Conservation (phyloP, 495 filamentous ascomycete genomes). For the Astrocystis sublimbata region DNA sequence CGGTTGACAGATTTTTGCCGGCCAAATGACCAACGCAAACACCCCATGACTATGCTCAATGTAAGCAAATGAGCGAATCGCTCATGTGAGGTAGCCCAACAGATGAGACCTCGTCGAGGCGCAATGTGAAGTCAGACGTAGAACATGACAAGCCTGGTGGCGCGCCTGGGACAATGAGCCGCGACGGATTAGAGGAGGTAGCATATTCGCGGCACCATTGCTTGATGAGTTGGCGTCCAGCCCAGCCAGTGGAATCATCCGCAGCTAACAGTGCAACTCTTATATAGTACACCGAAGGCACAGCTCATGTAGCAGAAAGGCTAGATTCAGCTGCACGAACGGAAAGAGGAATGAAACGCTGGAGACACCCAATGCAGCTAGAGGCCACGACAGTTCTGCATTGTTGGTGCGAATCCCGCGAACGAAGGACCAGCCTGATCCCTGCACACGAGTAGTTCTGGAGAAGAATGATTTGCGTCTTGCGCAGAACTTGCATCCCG, state of each 20-base stretch:
- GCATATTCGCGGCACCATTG: background rate
- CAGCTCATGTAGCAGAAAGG: background rate
- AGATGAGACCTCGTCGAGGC: background rate
- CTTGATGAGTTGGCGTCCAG: constrained; percentile 3
- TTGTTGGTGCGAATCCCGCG: background rate
- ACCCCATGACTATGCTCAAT: background rate
- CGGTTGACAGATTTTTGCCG: background rate
- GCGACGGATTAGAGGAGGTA: constrained; percentile 6
- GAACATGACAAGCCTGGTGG: constrained; percentile 1
- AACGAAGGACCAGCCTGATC: background rate
- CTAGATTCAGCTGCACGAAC: background rate
- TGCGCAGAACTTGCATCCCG: too few species aligned
- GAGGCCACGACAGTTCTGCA: background rate
- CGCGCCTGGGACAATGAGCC: background rate
- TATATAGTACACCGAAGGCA: background rate
- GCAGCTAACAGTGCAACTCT: constrained; percentile 8
- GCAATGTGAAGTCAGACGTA: background rate
- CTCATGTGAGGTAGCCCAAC: background rate
- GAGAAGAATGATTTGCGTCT: too few species aligned
- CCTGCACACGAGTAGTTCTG: background rate
- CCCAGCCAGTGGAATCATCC: constrained; percentile 2
- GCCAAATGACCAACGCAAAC: background rate
- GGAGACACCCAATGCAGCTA: constrained; percentile 1
- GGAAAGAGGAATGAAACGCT: background rate
- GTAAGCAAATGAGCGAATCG: background rate